These are phyloP conservation scores for Curvularia lunata DNA, from an alignment of 2,329 filamentous ascomycete genomes.

Conservation along the genomic window DNA sequence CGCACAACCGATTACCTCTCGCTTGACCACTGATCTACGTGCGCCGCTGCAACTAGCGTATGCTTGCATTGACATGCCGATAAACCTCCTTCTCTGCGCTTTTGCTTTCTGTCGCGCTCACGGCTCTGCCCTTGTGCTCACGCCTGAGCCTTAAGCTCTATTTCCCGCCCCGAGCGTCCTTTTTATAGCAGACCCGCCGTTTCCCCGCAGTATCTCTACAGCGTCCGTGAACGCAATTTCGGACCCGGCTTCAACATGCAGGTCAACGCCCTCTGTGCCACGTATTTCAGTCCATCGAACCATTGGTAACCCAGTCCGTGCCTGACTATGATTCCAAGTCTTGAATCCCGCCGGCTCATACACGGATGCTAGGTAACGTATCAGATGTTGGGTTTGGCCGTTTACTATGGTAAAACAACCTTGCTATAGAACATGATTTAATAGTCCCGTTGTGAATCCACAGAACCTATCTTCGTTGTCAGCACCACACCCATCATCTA, in stretches of 20 bases:
- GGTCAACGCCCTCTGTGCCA: conserved; percentile 14
- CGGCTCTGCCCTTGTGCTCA: background rate
- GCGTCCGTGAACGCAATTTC: conserved; percentile 7
- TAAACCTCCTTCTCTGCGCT: background rate
- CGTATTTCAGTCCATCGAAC: conserved; percentile 4
- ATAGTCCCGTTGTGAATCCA: background rate
- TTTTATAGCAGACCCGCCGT: background rate
- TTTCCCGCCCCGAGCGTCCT: background rate
- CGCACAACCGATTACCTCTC: conserved; percentile 23
- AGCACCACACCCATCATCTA: background rate
- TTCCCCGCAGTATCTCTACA: conserved; percentile 5
- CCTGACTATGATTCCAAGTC: background rate
- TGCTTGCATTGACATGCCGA: conserved; percentile 17
- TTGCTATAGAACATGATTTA: background rate
- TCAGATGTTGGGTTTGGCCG: background rate
- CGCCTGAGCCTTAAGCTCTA: background rate
- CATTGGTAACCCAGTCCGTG: conserved; percentile 17
- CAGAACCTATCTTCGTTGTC: background rate
- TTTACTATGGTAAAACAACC: background rate
- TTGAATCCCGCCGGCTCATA: background rate
- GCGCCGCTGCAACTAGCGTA: conserved; percentile 40
- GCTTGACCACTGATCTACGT: conserved; percentile 45
- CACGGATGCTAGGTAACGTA: background rate
- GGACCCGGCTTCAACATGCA: conserved; percentile 10
- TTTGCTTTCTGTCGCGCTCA: background rate